Percentiles rank a stretch among this genome's conserved stretches.
Evolutionary conservation across 1,284 basidiomycete genomes (phyloP).

Genomic region (Abortiporus biennis): DNA sequence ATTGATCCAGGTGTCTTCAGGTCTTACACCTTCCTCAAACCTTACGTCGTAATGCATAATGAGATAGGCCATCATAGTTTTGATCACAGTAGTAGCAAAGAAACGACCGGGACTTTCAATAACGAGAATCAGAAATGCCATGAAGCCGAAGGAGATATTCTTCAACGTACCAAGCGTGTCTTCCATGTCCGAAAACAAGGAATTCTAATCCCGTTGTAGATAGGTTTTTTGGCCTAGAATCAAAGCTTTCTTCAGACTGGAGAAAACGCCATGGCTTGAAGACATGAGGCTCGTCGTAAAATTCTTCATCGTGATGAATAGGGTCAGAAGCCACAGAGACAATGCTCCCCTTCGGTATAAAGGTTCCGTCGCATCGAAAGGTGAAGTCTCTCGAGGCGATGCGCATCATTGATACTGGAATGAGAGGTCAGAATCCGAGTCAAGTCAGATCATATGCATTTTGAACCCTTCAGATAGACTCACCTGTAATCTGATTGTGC

Average conservation of each 20-base stretch:
- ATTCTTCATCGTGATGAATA: slow-evolving; percentile 34
- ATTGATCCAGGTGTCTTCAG: too few relatives aligned
- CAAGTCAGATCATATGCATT: too few relatives aligned
- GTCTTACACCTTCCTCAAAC: slow-evolving; percentile 14
- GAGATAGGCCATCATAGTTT: slow-evolving; percentile 37
- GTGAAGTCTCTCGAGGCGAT: slow-evolving; percentile 22
- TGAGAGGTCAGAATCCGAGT: not conserved
- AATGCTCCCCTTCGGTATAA: slow-evolving; percentile 36
- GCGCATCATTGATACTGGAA: slow-evolving; percentile 26
- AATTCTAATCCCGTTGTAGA: slow-evolving; percentile 30
- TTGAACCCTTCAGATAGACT: slow-evolving; percentile 1
- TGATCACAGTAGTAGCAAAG: slow-evolving; percentile 39
- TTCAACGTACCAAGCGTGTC: slow-evolving; percentile 35
- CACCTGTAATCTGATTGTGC: slow-evolving; percentile 21
- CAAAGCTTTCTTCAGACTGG: slow-evolving; percentile 26
- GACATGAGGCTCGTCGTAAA: slow-evolving; percentile 32
- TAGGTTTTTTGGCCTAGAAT: slow-evolving; percentile 21
- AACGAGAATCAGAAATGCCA: not conserved
- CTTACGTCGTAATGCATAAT: slow-evolving; percentile 40
- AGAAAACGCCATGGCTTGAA: slow-evolving; percentile 44
- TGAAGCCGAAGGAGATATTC: not conserved
- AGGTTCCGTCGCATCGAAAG: slow-evolving; percentile 36
- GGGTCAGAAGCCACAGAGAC: slow-evolving; percentile 35
- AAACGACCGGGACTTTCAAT: slow-evolving; percentile 32
- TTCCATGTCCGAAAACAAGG: slow-evolving; percentile 36